Evolutionary conservation across 495 filamentous ascomycete genomes (phyloP), one percentile per base, ranked within the genome.

Genomic region (Podospora sp.): DNA sequence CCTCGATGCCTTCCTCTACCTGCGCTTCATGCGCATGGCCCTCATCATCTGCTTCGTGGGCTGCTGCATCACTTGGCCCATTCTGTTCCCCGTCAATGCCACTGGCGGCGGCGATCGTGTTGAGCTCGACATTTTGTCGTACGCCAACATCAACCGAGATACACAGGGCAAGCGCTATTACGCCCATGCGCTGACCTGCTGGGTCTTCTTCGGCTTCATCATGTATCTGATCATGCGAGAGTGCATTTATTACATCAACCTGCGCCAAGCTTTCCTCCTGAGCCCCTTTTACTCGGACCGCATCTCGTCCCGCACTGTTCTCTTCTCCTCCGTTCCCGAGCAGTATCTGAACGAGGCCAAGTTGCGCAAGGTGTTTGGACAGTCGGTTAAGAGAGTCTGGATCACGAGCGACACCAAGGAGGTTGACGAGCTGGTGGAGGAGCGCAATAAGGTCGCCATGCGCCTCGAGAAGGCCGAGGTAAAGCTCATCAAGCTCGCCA

Each of bases 231-330:
- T 99, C 67, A 91, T 94, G 67, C 87, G 96, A 56, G 95, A 99
- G 79, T 89, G 88, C 79, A 90, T 99, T 76, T 97, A 87, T 85
- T 97, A 91, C 78, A 91, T 97, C 85, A 97, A 97, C 77, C 77
- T 98, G 65, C 92, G 94, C 70, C 96, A 99, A 82, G 95, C 96
- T 0, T 97, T 96, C 80, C 83, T 95, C 58, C 84, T 97, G 65
- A 94, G 93, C 46, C 94, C 94, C 18, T 82, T 92, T 27, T 94
- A 97, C 77, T 87, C 93, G 58, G 91, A 88, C 71, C 92, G 94
- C 70, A 89, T 98, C 67, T 98, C 96, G 1, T 96, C 95, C 3
- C 88, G 93, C 67, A 98, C 94, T 35, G 92, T 99, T 6, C 88
- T 99, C 16, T 96, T 97, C 78, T 89, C 92, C 26, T 90, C 91